Percentiles rank a stretch among this genome's conserved stretches.
Evolutionary conservation across 805 yeast species (phyloP).

Genomic region (Suhomyces kilbournensis): DNA sequence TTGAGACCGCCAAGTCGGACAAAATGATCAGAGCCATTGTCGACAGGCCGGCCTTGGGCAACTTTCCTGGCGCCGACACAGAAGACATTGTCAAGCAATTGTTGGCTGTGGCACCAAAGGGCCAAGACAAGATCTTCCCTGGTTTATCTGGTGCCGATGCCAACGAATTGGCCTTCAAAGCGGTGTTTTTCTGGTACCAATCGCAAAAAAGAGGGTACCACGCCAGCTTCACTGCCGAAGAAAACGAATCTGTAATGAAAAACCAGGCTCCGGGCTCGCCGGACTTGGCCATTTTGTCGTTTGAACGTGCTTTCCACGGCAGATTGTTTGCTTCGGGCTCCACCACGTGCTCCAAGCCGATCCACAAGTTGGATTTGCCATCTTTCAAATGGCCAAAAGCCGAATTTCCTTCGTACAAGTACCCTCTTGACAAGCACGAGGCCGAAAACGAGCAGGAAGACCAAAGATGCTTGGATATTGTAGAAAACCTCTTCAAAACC

Average conservation of each 20-base stretch:
- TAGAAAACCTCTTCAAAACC: conserved; percentile 64
- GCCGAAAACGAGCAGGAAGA: conserved; percentile 74
- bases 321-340: conserved; percentile 90
- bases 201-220: conserved; percentile 61
- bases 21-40: conserved; percentile 71
- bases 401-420: conserved; percentile 79
- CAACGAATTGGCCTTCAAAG: conserved; percentile 84
- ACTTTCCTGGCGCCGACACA: conserved; percentile 51
- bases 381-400: conserved; percentile 97
- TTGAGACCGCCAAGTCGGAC: conserved; percentile 64
- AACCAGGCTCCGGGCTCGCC: conserved; percentile 89
- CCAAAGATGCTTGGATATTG: conserved; percentile 70
- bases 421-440: conserved; percentile 71
- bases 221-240: conserved; percentile 63
- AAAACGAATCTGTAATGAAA: conserved; percentile 70
- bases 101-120: conserved; percentile 73
- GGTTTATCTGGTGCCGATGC: conserved; percentile 87
- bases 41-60: conserved; percentile 80
- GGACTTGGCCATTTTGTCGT: conserved; percentile 78
- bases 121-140: conserved; percentile 72
- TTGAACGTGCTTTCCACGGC: conserved; percentile 91
- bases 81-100: conserved; percentile 51
- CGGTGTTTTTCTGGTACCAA: conserved; percentile 81
- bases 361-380: conserved; percentile 91
- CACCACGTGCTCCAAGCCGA: conserved; percentile 89